A percentile compares a stretch with the other conserved stretches of the same genome.
phyloP scores from a whole-genome alignment of 192 early-diverging fungal species.

The Chytriomyces sp. region DNA sequence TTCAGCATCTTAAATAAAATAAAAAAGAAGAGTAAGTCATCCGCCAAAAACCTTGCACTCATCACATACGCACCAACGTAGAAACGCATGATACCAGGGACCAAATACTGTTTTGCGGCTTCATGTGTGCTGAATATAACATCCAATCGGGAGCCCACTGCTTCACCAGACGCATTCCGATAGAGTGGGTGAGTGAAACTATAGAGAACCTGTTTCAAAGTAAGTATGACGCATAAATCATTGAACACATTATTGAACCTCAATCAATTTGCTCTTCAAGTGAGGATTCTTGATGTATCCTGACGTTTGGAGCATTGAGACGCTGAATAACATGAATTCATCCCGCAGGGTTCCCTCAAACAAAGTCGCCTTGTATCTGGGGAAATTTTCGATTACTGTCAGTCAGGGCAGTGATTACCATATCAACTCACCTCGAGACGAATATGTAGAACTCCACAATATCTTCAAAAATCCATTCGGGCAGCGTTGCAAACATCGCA shows the following conservation, averaged over 20 bases:
- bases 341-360: slow-evolving; percentile 57
- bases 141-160: slow-evolving; percentile 48
- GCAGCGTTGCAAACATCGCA: slow-evolving; percentile 73
- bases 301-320: slow-evolving; percentile 80
- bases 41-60: neutral
- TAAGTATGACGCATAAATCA: slow-evolving; percentile 8
- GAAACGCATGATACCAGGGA: slow-evolving; percentile 84
- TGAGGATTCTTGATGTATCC: slow-evolving; percentile 92
- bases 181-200: slow-evolving; percentile 78
- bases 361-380: slow-evolving; percentile 46
- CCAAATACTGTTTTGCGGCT: slow-evolving; percentile 75
- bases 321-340: slow-evolving; percentile 65
- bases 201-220: slow-evolving; percentile 69
- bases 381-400: neutral
- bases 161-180: slow-evolving; percentile 43
- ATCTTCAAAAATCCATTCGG: slow-evolving; percentile 94
- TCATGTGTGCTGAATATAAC: slow-evolving; percentile 72
- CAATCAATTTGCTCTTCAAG: slow-evolving; percentile 90
- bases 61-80: slow-evolving; percentile 74
- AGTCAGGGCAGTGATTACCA: neutral
- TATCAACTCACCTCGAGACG: slow-evolving; percentile 59
- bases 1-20: slow-evolving; percentile 76
- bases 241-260: slow-evolving; percentile 55
- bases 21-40: neutral
- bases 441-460: slow-evolving; percentile 80